Evolutionary conservation across 148 eudicot species (phyloP).

Genomic region (Vaccinium corymbosum): DNA sequence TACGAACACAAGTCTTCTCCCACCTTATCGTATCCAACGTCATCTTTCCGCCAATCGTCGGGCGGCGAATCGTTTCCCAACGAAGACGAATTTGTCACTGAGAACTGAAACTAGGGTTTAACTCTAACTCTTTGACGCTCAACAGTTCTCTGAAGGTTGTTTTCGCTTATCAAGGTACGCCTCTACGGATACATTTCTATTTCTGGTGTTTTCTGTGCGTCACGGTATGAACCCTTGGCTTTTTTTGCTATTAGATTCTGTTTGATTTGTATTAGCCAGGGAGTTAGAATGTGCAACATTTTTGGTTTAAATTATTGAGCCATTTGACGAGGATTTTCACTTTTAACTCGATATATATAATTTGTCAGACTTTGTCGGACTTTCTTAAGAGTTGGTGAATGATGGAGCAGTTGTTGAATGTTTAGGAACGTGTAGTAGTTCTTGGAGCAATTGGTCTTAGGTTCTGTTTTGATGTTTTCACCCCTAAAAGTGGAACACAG

Average conservation of each 20-base stretch:
- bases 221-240: background rate
- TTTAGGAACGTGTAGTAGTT: background rate
- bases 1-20: background rate
- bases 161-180: background rate
- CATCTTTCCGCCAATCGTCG: background rate
- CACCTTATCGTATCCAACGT: background rate
- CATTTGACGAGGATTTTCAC: background rate
- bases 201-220: background rate
- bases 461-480: background rate
- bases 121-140: background rate
- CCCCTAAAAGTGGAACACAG: background rate
- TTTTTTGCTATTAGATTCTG: background rate
- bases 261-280: background rate
- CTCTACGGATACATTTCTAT: background rate
- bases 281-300: background rate
- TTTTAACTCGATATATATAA: background rate
- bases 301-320: background rate
- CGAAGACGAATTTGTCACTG: background rate
- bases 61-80: background rate
- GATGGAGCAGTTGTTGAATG: background rate
- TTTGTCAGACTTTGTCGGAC: background rate
- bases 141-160: background rate
- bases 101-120: background rate
- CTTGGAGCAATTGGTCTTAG: background rate
- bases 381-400: background rate